Evolutionary conservation across 331 rosid genomes (phyloP).

Genomic region (Malus hybrid): DNA sequence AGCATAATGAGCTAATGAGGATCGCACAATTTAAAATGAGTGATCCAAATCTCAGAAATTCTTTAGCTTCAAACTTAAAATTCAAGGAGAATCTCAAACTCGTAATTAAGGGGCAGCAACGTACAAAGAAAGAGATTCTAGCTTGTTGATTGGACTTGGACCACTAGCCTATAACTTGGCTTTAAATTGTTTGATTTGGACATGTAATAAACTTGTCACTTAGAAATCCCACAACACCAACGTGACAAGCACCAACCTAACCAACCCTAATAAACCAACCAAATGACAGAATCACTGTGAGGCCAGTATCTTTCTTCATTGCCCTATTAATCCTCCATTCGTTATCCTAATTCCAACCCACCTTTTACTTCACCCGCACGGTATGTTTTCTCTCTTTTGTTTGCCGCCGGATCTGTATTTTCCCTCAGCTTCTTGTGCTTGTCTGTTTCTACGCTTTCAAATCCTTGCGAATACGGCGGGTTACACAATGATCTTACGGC

Average conservation of each 20-base stretch:
- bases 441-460: slow-evolving; percentile 13
- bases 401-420: slow-evolving; percentile 20
- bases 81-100: too few relatives aligned
- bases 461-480: slow-evolving; percentile 26
- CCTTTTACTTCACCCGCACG: slow-evolving; percentile 9
- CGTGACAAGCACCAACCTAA: slow-evolving; percentile 78
- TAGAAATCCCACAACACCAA: slow-evolving; percentile 46
- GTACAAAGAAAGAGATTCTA: too few relatives aligned
- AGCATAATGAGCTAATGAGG: too few relatives aligned
- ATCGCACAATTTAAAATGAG: too few relatives aligned
- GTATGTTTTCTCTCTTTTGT: slow-evolving; percentile 26
- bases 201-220: neutral
- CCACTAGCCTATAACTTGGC: neutral
- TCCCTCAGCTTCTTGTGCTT: slow-evolving; percentile 1
- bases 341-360: slow-evolving; percentile 5
- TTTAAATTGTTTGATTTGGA: neutral
- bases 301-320: slow-evolving; percentile 38
- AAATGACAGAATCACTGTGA: slow-evolving; percentile 45
- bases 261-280: slow-evolving; percentile 47
- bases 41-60: too few relatives aligned
- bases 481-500: slow-evolving; percentile 24
- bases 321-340: slow-evolving; percentile 5
- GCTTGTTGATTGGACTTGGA: neutral
- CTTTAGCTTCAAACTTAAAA: too few relatives aligned
- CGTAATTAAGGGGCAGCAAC: too few relatives aligned